These are phyloP conservation scores for Phlebiopsis gigantea DNA, from an alignment of 768 basidiomycete genomes.

Conservation along the genomic window DNA sequence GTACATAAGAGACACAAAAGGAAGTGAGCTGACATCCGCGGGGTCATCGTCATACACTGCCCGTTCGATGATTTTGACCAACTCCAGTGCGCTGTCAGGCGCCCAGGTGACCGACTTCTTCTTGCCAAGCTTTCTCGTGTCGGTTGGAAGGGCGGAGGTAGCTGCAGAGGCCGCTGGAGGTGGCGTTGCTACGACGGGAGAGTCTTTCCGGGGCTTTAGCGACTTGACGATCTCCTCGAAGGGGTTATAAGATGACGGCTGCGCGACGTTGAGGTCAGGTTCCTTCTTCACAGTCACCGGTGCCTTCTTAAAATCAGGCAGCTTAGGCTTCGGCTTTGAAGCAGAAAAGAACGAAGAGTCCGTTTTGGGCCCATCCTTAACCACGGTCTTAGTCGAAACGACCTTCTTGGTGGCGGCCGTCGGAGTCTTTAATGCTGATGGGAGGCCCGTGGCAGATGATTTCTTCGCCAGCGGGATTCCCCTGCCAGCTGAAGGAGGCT, in stretches of 20 bases:
- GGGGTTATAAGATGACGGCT: conserved; percentile 73
- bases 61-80: conserved; percentile 74
- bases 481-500: conserved; percentile 38
- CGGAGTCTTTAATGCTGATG: conserved; percentile 27
- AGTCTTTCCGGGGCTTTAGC: conserved; percentile 66
- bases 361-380: conserved; percentile 49
- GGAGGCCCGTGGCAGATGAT: conserved; percentile 40
- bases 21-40: conserved; percentile 69
- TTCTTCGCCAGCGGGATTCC: conserved; percentile 61
- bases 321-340: conserved; percentile 75
- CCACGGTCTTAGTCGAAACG: conserved; percentile 36
- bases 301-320: conserved; percentile 85
- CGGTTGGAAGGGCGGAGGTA: conserved; percentile 32
- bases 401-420: conserved; percentile 45
- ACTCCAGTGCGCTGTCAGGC: conserved; percentile 66
- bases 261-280: conserved; percentile 54
- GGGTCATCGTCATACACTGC: conserved; percentile 89
- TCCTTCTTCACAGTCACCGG: conserved; percentile 47
- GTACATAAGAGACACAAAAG: conserved; percentile 34
- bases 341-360: conserved; percentile 88
- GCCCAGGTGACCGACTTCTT: conserved; percentile 81
- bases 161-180: conserved; percentile 33
- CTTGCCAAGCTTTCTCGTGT: conserved; percentile 35
- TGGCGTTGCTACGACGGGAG: conserved; percentile 57
- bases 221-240: conserved; percentile 80